These are phyloP conservation scores for Sugiyamaella grinbergsii DNA, from an alignment of 1,139 yeast genomes.

Conservation along the genomic window DNA sequence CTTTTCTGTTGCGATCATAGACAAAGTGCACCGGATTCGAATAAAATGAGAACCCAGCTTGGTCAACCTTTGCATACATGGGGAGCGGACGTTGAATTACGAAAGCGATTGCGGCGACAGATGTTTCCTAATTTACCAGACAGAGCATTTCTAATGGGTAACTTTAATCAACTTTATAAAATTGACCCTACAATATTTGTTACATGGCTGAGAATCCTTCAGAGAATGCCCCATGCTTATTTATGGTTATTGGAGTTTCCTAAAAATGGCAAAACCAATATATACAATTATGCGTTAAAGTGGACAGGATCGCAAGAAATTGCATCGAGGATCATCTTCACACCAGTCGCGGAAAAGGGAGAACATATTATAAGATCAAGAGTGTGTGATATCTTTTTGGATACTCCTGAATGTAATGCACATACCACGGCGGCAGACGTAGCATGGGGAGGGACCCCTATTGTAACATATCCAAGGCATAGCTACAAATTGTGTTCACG, in stretches of 20 bases:
- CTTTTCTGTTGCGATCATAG: constrained; percentile 43
- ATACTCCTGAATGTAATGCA: constrained; percentile 45
- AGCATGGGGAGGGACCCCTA: constrained; percentile 43
- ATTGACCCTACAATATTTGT: constrained; percentile 41
- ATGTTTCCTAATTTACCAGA: constrained; percentile 38
- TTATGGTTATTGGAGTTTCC: constrained; percentile 44
- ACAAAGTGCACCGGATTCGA: constrained; percentile 39
- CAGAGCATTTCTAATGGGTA: constrained; percentile 39
- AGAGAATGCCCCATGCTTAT: constrained; percentile 37
- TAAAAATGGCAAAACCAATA: constrained; percentile 37
- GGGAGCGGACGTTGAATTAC: constrained; percentile 34
- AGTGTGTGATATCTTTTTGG: constrained; percentile 41
- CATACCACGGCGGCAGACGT: constrained; percentile 46
- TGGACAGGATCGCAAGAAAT: constrained; percentile 38
- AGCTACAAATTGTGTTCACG: constrained; percentile 41
- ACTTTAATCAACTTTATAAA: constrained; percentile 43
- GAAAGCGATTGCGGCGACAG: constrained; percentile 33
- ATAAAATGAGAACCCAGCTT: constrained; percentile 11
- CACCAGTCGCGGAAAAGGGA: constrained; percentile 42
- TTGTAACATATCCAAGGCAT: constrained; percentile 40
- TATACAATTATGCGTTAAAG: constrained; percentile 33
- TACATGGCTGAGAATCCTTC: constrained; percentile 39
- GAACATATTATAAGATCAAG: constrained; percentile 40
- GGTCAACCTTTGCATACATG: constrained; percentile 30
- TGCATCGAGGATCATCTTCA: constrained; percentile 37